Evolutionary conservation across 192 early-diverging fungal species (phyloP).

Genomic region (Gryganskiella cystojenkinii): DNA sequence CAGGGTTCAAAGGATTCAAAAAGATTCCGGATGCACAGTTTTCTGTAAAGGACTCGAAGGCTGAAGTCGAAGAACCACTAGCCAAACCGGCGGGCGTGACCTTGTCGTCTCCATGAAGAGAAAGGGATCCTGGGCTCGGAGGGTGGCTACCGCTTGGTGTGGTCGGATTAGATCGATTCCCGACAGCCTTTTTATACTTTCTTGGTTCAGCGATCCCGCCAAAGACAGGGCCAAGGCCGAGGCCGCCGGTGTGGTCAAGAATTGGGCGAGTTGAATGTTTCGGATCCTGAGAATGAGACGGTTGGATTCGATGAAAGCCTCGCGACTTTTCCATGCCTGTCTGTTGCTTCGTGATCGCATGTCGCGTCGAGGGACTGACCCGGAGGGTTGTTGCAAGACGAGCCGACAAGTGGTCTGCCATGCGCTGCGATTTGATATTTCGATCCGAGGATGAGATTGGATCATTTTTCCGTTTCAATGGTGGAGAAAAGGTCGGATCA

Average conservation of each 20-base stretch:
- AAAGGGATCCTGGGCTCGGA: constrained; percentile 21
- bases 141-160: constrained; percentile 43
- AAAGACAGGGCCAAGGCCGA: not conserved
- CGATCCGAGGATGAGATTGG: constrained; percentile 21
- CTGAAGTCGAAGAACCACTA: not conserved
- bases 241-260: not conserved
- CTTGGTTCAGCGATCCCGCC: constrained; percentile 10
- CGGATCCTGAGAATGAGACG: not conserved
- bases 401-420: constrained; percentile 43
- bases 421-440: constrained; percentile 37
- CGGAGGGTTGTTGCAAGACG: constrained; percentile 41
- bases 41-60: constrained; percentile 16
- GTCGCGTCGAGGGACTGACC: constrained; percentile 16
- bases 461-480: constrained; percentile 47
- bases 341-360: not conserved
- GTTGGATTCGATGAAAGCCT: constrained; percentile 31
- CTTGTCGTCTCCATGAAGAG: constrained; percentile 5
- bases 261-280: not conserved
- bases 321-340: constrained; percentile 26
- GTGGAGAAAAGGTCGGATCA: constrained; percentile 42
- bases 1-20: constrained; percentile 9
- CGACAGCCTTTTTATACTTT: constrained; percentile 31
- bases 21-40: constrained; percentile 7
- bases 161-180: constrained; percentile 45
- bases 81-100: not conserved